Evolutionary conservation across 116 monocot genomes (phyloP).

Genomic region (Posidonia oceanica): DNA sequence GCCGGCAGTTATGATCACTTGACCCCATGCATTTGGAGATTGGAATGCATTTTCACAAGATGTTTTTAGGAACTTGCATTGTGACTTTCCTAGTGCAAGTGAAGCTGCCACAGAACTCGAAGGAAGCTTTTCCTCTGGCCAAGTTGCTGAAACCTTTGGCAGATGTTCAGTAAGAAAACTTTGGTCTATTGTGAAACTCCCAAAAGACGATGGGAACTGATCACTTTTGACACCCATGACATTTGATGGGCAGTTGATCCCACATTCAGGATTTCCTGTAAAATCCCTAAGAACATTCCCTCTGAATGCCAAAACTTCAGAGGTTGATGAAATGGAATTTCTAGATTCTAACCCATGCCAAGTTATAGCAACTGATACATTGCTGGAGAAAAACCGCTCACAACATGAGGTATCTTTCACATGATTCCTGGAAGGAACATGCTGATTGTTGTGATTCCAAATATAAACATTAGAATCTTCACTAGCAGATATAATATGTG

Average conservation of each 20-base stretch:
- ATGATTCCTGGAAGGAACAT: constrained; percentile 10
- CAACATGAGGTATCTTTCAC: constrained; percentile 30
- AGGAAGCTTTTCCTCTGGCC: constrained; percentile 98
- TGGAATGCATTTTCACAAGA: constrained; percentile 19
- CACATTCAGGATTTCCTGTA: neutral
- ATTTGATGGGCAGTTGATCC: too few relatives aligned
- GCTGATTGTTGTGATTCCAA: constrained; percentile 36
- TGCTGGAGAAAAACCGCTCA: constrained; percentile 48
- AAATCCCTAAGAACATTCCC: constrained; percentile 2
- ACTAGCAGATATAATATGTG: constrained; percentile 68
- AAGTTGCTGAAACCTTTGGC: constrained; percentile 57
- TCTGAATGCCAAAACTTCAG: constrained; percentile 10
- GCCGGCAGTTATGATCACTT: constrained; percentile 74
- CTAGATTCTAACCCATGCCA: constrained; percentile 28
- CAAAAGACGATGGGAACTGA: constrained; percentile 16
- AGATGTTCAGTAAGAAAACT: constrained; percentile 34
- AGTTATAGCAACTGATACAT: constrained; percentile 60
- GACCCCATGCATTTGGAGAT: constrained; percentile 71
- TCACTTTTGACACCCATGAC: too few relatives aligned
- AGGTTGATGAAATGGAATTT: neutral
- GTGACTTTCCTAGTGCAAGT: constrained; percentile 20
- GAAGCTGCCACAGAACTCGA: constrained; percentile 7
- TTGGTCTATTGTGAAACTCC: too few relatives aligned
- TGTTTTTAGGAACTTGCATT: constrained; percentile 39
- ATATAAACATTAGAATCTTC: constrained; percentile 81